Evolutionary conservation across 441 rosid species (phyloP).

Genomic region (Biscutella laevigata): DNA sequence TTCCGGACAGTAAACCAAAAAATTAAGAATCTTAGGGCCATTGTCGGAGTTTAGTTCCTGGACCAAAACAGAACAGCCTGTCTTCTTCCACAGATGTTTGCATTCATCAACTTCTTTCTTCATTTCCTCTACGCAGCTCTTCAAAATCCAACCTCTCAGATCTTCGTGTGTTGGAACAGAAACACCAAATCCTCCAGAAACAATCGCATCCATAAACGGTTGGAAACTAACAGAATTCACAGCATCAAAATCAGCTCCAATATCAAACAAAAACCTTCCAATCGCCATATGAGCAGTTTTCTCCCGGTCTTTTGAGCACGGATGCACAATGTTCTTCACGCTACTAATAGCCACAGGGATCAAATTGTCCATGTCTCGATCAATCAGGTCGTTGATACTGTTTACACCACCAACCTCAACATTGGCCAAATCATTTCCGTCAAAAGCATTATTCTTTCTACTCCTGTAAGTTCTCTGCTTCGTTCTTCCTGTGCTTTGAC

Average conservation of each 20-base stretch:
- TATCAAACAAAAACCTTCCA: slow-evolving; percentile 68
- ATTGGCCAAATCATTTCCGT: too few species aligned
- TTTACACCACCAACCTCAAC: slow-evolving; percentile 19
- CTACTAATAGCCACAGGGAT: slow-evolving; percentile 31
- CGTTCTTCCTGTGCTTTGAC: slow-evolving; percentile 20
- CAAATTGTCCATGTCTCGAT: slow-evolving; percentile 28
- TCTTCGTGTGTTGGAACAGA: slow-evolving; percentile 50
- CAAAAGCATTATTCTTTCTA: slow-evolving; percentile 33
- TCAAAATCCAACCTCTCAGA: slow-evolving; percentile 64
- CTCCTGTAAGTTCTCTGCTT: slow-evolving; percentile 32
- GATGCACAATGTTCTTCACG: slow-evolving; percentile 24
- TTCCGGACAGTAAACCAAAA: slow-evolving; percentile 57
- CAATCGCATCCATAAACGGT: slow-evolving; percentile 54
- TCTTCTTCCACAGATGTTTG: slow-evolving; percentile 44
- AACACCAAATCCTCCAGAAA: slow-evolving; percentile 40
- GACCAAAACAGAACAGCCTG: slow-evolving; percentile 73
- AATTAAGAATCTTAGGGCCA: slow-evolving; percentile 43
- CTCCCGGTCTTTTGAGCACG: slow-evolving; percentile 25
- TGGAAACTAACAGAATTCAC: slow-evolving; percentile 64
- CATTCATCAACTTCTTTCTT: slow-evolving; percentile 42
- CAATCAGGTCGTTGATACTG: slow-evolving; percentile 9
- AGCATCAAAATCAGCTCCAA: slow-evolving; percentile 68
- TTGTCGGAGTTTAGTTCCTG: slow-evolving; percentile 44
- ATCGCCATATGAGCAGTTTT: slow-evolving; percentile 38
- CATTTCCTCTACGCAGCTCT: slow-evolving; percentile 58